Evolutionary conservation across 768 basidiomycete genomes (phyloP).

Genomic region (Lanmaoa rubissima): DNA sequence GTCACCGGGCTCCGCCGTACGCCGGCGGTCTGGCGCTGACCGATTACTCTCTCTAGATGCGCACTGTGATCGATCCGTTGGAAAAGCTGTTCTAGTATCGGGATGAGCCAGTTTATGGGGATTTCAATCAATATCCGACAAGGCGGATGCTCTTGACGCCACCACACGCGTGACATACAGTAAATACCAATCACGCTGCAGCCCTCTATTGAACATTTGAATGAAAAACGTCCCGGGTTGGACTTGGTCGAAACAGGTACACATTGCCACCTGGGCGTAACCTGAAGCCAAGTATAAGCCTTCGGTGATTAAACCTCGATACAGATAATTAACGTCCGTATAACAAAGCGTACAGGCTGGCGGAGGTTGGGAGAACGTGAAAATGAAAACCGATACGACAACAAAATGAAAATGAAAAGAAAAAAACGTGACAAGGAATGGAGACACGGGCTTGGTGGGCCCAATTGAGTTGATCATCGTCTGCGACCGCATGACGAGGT

Average conservation of each 20-base stretch:
- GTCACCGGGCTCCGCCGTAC: neutral
- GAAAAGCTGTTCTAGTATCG: slow-evolving; percentile 44
- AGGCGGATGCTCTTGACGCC: neutral
- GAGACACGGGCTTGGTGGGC: neutral
- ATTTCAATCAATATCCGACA: slow-evolving; percentile 1
- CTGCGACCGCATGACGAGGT: neutral
- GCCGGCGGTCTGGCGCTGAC: neutral
- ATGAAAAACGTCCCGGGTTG: neutral
- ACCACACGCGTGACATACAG: neutral
- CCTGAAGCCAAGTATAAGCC: neutral
- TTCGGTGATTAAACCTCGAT: slow-evolving; percentile 20
- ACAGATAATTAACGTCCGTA: neutral
- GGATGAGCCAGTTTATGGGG: neutral
- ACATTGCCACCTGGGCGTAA: slow-evolving; percentile 1
- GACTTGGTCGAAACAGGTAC: neutral
- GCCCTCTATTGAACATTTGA: neutral
- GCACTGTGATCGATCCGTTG: slow-evolving; percentile 66
- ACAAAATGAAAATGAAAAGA: neutral
- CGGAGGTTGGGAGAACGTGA: neutral
- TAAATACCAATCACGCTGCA: neutral
- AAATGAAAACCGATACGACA: neutral
- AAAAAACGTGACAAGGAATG: neutral
- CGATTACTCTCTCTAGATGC: slow-evolving; percentile 47
- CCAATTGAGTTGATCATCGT: neutral
- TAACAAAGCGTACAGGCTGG: neutral